phyloP scores from a whole-genome alignment of 306 rosid genomes.

The Morella rubra region DNA sequence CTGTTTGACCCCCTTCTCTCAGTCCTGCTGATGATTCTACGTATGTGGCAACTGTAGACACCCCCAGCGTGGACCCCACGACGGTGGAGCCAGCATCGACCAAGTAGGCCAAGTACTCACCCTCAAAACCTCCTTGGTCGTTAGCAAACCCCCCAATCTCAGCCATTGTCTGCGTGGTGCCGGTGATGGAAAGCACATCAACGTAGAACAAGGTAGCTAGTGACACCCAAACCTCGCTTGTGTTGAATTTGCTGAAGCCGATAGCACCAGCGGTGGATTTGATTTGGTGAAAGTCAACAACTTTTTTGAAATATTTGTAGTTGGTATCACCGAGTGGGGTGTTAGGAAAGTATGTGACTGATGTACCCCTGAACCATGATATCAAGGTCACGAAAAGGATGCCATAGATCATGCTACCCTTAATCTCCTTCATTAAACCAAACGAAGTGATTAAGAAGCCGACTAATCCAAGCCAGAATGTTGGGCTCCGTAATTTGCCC shows the following conservation, averaged over 20 bases:
- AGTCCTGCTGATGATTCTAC: constrained; percentile 82
- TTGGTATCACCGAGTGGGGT: constrained; percentile 57
- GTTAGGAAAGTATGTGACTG: constrained; percentile 70
- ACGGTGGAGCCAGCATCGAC: constrained; percentile 78
- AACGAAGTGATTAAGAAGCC: constrained; percentile 66
- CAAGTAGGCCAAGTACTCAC: constrained; percentile 79
- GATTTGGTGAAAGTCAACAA: constrained; percentile 73
- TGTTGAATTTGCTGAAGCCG: constrained; percentile 59
- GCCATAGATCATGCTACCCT: constrained; percentile 91
- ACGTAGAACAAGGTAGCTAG: constrained; percentile 76
- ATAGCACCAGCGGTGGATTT: constrained; percentile 68
- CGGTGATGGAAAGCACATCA: constrained; percentile 79
- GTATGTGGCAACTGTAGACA: constrained; percentile 64
- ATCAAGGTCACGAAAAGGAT: constrained; percentile 66
- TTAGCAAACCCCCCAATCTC: constrained; percentile 69
- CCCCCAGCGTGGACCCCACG: constrained; percentile 66
- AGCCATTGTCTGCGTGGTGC: constrained; percentile 81
- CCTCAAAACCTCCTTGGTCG: constrained; percentile 78
- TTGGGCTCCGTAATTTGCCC: constrained; percentile 65
- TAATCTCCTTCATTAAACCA: constrained; percentile 66
- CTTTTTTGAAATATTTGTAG: constrained; percentile 61
- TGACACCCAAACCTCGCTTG: constrained; percentile 69
- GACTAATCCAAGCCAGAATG: constrained; percentile 66
- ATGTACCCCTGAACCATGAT: constrained; percentile 82
- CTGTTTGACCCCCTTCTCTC: constrained; percentile 89